Evolutionary conservation across 1,284 basidiomycete genomes (phyloP).

Genomic region (Puccinia coronata): DNA sequence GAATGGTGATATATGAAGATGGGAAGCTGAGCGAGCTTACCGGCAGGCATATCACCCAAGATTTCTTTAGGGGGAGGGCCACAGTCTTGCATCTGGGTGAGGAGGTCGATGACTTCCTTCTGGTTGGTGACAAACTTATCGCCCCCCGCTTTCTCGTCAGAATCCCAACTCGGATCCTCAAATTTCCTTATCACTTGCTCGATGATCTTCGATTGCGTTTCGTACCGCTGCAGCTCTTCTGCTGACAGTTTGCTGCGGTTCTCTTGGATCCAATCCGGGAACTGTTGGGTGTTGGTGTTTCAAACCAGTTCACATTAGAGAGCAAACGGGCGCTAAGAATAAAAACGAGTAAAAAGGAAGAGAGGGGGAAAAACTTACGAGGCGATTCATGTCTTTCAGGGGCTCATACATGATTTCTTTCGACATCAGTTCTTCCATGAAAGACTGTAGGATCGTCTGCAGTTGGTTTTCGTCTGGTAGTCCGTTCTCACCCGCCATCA

Average conservation of each 20-base stretch:
- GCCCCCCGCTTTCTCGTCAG: slow-evolving; percentile 48
- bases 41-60: slow-evolving; percentile 86
- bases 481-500: slow-evolving; percentile 55
- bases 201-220: slow-evolving; percentile 70
- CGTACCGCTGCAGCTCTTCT: slow-evolving; percentile 71
- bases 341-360: neutral
- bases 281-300: slow-evolving; percentile 60
- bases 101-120: slow-evolving; percentile 64
- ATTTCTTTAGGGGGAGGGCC: slow-evolving; percentile 87
- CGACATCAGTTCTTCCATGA: slow-evolving; percentile 92
- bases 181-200: slow-evolving; percentile 72
- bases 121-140: slow-evolving; percentile 68
- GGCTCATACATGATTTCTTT: slow-evolving; percentile 92
- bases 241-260: slow-evolving; percentile 63
- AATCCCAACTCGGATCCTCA: slow-evolving; percentile 64
- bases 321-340: too few species aligned
- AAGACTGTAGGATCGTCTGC: slow-evolving; percentile 76
- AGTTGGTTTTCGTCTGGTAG: slow-evolving; percentile 68
- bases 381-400: slow-evolving; percentile 79
- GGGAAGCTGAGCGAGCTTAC: slow-evolving; percentile 54
- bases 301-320: too few species aligned
- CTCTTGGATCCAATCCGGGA: slow-evolving; percentile 74
- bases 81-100: slow-evolving; percentile 72
- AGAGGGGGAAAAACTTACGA: slow-evolving; percentile 63
- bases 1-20: neutral